Base-by-base conservation (phyloP, 192 early-diverging fungal species). In the Martensiomyces pterosporus region DNA sequence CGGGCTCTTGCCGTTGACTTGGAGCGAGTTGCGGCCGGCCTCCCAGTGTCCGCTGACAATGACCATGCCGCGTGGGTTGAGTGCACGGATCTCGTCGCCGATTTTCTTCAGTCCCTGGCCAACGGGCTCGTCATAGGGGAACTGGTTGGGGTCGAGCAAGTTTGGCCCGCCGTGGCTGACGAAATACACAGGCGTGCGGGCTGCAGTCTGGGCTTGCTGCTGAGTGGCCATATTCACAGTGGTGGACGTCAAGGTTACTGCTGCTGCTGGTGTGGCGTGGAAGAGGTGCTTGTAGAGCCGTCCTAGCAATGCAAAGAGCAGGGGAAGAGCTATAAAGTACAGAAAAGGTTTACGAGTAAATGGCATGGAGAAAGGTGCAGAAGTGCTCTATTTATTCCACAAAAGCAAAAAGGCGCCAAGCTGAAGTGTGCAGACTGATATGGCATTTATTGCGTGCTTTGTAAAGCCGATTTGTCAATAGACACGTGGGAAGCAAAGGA, bases 11-110 rank as follows among this genome's bases (percentile, higher is more conserved):
- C 46, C 38, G 56, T 58, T 78, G 50, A 76, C 64, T 43, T 55
- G 78, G 9, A 77, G 60, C 5, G 46, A 64, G 17, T 45, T 55
- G 42, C 33, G 60, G 45, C 24, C 42, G 13, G 76, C 79, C 39
- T 87, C 78, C 82, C 83, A 87, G 50, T 87, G 85, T 6, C 75
- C 85, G n/a, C 77, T 81, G 24, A 87, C 43, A 14, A 87, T 63
- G 3, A 83, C 69, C 45, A 87, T 78, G 2, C 79, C 82, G 15
- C 64, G 78, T 9, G 85, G 85, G 9, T 65, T 63, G 12, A 59
- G 53, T 0, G 37, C 38, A 3, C 14, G 38, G 12, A 83, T 64
- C 21, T 76, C 54, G 9, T 69, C 49, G 16, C 81, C 81, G 25
- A 80, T 68, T 40, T 53, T 55, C 14, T 49, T 35, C 34, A 70